Base-by-base conservation (phyloP, 2,329 filamentous ascomycete species). In the Drechslerella coelobrocha region DNA sequence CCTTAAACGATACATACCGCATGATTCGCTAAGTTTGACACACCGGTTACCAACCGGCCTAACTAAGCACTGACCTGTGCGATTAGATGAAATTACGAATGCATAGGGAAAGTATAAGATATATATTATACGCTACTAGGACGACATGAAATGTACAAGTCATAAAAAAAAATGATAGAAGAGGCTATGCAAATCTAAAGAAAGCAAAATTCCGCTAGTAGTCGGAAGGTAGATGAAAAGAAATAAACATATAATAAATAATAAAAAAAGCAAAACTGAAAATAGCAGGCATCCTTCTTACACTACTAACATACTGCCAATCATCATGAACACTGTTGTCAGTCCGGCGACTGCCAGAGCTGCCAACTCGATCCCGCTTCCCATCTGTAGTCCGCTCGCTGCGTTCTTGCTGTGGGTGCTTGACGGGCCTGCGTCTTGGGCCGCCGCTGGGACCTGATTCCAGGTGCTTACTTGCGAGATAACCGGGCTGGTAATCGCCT, bases 381-480 rank as follows among this genome's bases (percentile, higher is more conserved):
- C 50, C 21, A 62, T 37, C 59, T 26, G 51, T 31, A 45, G 26
- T 27, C 59, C 59, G 21, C 43, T 47, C 21, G 65, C 65, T n/a
- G 65, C 57, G 45, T 69, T 69, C 65, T 69, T 61, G 37, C 52
- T 62, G 14, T 51, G 37, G 26, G 56, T 52, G 57, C 57, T 62
- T 9, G n/a, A n/a, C n/a, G 17, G 7, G 43, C 53, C 47, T 4
- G 39, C 51, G 3, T 43, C 52, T 21, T 61, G 52, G 0, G 57
- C 39, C 2, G 45, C 19, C 27, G 29, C 31, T 9, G 65, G 65
- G 26, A 69, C 65, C 26, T 69, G 65, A 37, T 69, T 69, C 65
- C 65, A 69, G 26, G 65, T 69, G 65, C 29, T 69, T 5, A 69
- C 65, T 14, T 34, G 27, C n/a, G 39, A 8, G 53, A 69, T 69